A percentile compares a stretch with the other conserved stretches of the same genome.
phyloP scores from a whole-genome alignment of 2,329 filamentous ascomycete species.

The Alternaria sp. region DNA sequence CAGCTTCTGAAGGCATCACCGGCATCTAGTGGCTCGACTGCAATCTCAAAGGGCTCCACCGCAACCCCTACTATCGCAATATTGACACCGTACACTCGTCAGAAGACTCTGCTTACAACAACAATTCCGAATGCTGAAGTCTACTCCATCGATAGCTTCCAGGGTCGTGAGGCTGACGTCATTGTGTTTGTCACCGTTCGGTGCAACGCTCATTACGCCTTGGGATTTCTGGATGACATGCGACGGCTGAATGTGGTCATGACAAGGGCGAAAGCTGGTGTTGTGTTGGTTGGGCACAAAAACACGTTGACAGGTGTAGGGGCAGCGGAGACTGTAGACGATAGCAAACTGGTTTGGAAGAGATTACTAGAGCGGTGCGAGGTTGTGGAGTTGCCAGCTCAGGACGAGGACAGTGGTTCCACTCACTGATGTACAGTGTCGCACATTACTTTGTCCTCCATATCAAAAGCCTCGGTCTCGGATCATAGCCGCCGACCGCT shows the following conservation, averaged over 20 bases:
- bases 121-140: conserved; percentile 35
- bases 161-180: conserved; percentile 54
- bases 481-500: not conserved
- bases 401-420: not conserved
- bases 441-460: not conserved
- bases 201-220: conserved; percentile 48
- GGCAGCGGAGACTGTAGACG: conserved; percentile 16
- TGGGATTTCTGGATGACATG: conserved; percentile 53
- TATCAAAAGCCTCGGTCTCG: not conserved
- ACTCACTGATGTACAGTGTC: not conserved
- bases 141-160: conserved; percentile 53
- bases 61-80: conserved; percentile 42
- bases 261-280: conserved; percentile 47
- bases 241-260: conserved; percentile 52
- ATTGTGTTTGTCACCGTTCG: conserved; percentile 53
- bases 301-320: conserved; percentile 38
- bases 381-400: not conserved
- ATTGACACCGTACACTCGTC: conserved; percentile 51
- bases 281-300: conserved; percentile 37
- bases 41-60: not conserved
- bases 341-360: conserved; percentile 24
- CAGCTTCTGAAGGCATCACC: conserved; percentile 29
- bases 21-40: not conserved
- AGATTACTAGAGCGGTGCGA: conserved; percentile 20
- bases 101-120: conserved; percentile 42